Conservation (phyloP, 177 flowering plant species). For the Vitis hybrid region DNA sequence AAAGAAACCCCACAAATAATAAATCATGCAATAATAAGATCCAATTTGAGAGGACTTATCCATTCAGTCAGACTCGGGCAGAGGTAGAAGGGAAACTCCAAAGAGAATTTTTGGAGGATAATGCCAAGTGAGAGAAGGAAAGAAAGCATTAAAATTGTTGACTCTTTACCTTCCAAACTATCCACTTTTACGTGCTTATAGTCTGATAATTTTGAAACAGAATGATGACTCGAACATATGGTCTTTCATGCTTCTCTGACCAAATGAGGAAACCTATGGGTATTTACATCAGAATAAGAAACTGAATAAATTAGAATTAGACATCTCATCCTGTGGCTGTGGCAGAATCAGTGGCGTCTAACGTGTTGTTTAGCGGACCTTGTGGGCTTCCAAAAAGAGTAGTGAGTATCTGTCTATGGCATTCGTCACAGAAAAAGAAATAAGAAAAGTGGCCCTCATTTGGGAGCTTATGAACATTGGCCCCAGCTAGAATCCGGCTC, state of each 20-base stretch:
- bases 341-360: constrained; percentile 4
- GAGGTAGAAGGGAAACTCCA: background rate
- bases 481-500: constrained; percentile 60
- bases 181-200: background rate
- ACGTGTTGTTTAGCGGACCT: constrained; percentile 43
- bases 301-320: background rate
- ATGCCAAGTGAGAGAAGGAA: background rate
- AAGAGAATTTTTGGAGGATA: background rate
- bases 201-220: background rate
- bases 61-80: background rate
- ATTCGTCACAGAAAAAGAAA: constrained; percentile 81
- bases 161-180: background rate
- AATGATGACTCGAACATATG: background rate
- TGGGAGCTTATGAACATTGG: constrained; percentile 65
- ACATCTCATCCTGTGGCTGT: constrained; percentile 14
- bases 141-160: background rate
- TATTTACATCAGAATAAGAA: constrained; percentile 25
- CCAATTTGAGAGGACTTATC: too few species aligned
- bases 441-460: constrained; percentile 90
- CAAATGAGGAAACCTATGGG: constrained; percentile 23
- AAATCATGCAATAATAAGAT: too few species aligned
- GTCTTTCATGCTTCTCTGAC: constrained; percentile 20
- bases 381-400: constrained; percentile 73
- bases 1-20: too few species aligned
- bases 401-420: constrained; percentile 70